Conservation (phyloP, 202 grass and related monocot genomes). For the Eragrostis tef region DNA sequence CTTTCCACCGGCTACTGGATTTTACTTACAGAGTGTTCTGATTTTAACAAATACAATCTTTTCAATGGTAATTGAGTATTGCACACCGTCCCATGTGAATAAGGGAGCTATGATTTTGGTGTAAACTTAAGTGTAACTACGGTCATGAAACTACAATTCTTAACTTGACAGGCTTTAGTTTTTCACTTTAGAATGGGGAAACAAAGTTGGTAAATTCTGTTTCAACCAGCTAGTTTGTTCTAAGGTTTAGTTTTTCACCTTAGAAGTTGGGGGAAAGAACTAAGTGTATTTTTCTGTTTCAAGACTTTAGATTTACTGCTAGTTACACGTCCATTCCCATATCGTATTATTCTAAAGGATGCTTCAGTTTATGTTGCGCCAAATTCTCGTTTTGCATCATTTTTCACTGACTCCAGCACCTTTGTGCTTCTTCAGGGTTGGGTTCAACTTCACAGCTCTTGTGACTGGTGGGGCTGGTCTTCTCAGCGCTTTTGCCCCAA, state of each 20-base stretch:
- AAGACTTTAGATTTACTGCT: not conserved
- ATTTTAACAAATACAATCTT: slow-evolving; percentile 10
- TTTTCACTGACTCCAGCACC: slow-evolving; percentile 33
- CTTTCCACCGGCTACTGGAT: slow-evolving; percentile 11
- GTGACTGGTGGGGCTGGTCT: slow-evolving; percentile 88
- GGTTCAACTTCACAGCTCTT: slow-evolving; percentile 93
- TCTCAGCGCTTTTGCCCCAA: slow-evolving; percentile 88
- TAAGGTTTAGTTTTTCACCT: not conserved
- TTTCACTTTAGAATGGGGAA: not conserved
- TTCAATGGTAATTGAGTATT: not conserved
- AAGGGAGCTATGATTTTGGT: not conserved
- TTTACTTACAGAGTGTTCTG: slow-evolving; percentile 5
- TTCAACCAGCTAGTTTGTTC: not conserved
- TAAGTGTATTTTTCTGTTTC: not conserved
- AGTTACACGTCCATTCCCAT: not conserved
- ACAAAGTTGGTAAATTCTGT: not conserved
- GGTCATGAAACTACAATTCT: not conserved
- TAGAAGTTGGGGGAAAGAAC: too few species aligned
- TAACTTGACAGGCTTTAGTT: not conserved
- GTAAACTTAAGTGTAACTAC: not conserved
- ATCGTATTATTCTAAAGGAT: not conserved
- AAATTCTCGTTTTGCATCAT: slow-evolving; percentile 13
- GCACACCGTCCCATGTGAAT: not conserved
- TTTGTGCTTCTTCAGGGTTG: slow-evolving; percentile 66
- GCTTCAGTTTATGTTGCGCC: not conserved